Conservation (phyloP, 805 yeast genomes). For the Ogataea corticis region DNA sequence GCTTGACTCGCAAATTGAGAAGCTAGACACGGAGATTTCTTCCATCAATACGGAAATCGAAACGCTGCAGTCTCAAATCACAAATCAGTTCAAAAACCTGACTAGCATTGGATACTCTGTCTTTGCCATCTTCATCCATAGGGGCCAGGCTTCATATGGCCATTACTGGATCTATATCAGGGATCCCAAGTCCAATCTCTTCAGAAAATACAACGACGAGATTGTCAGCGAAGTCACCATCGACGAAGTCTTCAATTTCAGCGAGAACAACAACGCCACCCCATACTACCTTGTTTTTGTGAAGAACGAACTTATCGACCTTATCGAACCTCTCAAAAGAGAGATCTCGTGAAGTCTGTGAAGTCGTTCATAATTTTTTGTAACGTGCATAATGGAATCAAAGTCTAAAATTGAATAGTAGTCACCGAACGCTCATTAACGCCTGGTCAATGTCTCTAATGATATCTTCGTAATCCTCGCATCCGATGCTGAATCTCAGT, state of each 20-base stretch:
- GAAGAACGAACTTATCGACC: slow-evolving; percentile 55
- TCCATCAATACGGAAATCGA: slow-evolving; percentile 40
- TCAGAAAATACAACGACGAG: slow-evolving; percentile 93
- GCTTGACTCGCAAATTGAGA: slow-evolving; percentile 46
- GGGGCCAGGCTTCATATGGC: slow-evolving; percentile 95
- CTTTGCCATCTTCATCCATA: slow-evolving; percentile 90
- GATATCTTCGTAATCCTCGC: slow-evolving; percentile 53
- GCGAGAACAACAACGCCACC: slow-evolving; percentile 78
- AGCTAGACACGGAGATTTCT: slow-evolving; percentile 47
- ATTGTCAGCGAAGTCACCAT: slow-evolving; percentile 78
- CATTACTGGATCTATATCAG: slow-evolving; percentile 95
- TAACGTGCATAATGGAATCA: background rate
- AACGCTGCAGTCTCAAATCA: slow-evolving; percentile 48
- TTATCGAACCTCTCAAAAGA: slow-evolving; percentile 68
- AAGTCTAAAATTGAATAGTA: background rate
- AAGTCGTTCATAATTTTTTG: too few relatives aligned
- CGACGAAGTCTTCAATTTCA: slow-evolving; percentile 66
- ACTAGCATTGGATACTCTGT: slow-evolving; percentile 71
- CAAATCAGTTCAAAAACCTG: slow-evolving; percentile 61
- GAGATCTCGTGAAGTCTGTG: slow-evolving; percentile 31
- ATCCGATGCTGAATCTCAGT: slow-evolving; percentile 52
- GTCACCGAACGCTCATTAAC: slow-evolving; percentile 23
- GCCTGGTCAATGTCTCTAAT: slow-evolving; percentile 48
- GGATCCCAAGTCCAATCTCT: slow-evolving; percentile 66
- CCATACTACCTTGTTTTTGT: slow-evolving; percentile 91